Evolutionary conservation across 163 green algal species (phyloP), one percentile per base, ranked within the genome.

Genomic region (Scenedesmus sp.): DNA sequence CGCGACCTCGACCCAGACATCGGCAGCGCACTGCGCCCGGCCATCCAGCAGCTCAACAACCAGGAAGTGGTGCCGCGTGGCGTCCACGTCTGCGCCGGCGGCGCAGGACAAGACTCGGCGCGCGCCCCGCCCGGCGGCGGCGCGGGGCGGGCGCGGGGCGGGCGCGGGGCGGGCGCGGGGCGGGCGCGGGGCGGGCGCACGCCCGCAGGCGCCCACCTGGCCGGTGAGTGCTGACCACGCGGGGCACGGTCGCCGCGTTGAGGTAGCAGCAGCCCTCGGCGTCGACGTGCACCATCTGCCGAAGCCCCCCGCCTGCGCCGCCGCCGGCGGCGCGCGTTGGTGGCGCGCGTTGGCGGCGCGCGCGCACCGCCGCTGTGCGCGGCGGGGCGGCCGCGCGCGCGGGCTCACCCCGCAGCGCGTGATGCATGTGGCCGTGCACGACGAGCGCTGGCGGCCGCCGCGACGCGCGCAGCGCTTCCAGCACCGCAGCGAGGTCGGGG

Each of bases 371-470:
- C 18, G 18, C 17, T 24, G 48, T 57, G 15, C 48, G 15, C 48
- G 48, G 48, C 15, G 48, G 17, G 18, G 48, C 48, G 18, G 48
- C 18, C 18, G 15, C 48, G 18, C 18, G 18, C 18, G 18, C 48
- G 17, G 18, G 48, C 48, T 57, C 15, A 88, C 80, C 74, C 53
- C 78, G 45, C 14, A 93, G 71, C 5, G 13, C 73, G 51, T 93
- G 80, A 80, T 96, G 92, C 92, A 96, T 96, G 85, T 96, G 92
- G 6, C 92, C 91, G 78, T 92, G 94, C 4, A 89, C 51, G 54
- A 94, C 85, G 44, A 93, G 81, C 4, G 86, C 64, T 2, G 87
- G 65, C 4, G 29, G 42, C 31, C 84, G 48, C 15, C 87, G 83
- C 1, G 18, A 31, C 26, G 57, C 29, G 28, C 22, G 24, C 48